Evolutionary conservation across 768 basidiomycete genomes (phyloP).

Genomic region (Mycena venus): DNA sequence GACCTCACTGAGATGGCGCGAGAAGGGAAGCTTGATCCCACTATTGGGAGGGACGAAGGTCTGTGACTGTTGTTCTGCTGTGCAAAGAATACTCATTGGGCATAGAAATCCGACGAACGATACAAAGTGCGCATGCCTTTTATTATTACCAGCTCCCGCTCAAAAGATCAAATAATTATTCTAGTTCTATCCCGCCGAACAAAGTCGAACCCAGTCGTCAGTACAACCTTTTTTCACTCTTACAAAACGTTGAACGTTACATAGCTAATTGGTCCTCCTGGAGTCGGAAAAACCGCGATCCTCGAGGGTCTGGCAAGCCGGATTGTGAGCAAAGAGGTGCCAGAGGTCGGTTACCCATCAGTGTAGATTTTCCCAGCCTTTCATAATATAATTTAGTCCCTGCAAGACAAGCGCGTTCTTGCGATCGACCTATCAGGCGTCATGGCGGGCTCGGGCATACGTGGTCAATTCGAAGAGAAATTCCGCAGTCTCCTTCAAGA

Average conservation of each 20-base stretch:
- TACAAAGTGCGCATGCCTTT: conserved; percentile 93
- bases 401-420: conserved; percentile 90
- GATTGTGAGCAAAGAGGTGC: conserved; percentile 91
- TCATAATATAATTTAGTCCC: conserved; percentile 63
- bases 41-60: conserved; percentile 92
- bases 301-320: conserved; percentile 90
- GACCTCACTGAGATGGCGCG: conserved; percentile 89
- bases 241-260: background rate
- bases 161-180: background rate
- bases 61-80: conserved; percentile 17
- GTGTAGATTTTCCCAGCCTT: background rate
- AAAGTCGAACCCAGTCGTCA: conserved; percentile 91
- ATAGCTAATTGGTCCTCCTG: conserved; percentile 87
- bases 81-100: background rate
- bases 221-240: conserved; percentile 39
- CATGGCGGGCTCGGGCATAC: conserved; percentile 91
- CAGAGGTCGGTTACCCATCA: conserved; percentile 70
- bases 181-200: conserved; percentile 88
- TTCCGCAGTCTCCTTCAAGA: conserved; percentile 92
- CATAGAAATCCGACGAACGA: conserved; percentile 87
- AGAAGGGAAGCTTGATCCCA: conserved; percentile 90
- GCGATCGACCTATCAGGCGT: conserved; percentile 88
- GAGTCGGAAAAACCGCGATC: conserved; percentile 95
- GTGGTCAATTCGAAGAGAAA: conserved; percentile 94
- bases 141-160: conserved; percentile 1